These are phyloP conservation scores for Talaromyces adpressus DNA, from an alignment of 495 filamentous ascomycete genomes.

Conservation along the genomic window DNA sequence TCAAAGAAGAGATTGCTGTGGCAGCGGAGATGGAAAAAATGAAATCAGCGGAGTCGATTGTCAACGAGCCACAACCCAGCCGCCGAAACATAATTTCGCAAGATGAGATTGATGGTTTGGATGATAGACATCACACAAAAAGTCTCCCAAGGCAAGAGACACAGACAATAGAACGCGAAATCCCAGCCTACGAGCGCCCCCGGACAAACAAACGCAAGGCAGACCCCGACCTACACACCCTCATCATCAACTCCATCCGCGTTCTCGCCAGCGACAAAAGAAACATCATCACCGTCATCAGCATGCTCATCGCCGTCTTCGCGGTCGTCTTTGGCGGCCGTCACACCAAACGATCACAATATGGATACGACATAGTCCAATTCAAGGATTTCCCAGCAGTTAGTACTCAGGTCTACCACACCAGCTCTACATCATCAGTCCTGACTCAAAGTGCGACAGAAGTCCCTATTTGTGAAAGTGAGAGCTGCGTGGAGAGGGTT, in stretches of 20 bases:
- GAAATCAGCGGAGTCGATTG: constrained; percentile 1
- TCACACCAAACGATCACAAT: not conserved
- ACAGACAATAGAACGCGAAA: too few species aligned
- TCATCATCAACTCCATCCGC: constrained; percentile 62
- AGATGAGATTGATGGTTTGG: constrained; percentile 15
- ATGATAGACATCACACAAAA: not conserved
- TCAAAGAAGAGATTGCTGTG: constrained; percentile 19
- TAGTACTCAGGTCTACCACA: constrained; percentile 10
- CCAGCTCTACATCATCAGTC: constrained; percentile 5
- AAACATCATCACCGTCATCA: constrained; percentile 64
- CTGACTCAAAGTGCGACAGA: constrained; percentile 8
- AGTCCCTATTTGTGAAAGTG: constrained; percentile 3
- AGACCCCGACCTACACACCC: constrained; percentile 44
- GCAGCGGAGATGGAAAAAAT: constrained; percentile 12
- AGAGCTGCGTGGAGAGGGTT: not conserved
- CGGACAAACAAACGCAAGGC: not conserved
- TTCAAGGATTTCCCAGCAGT: constrained; percentile 9
- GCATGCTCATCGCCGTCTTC: constrained; percentile 51
- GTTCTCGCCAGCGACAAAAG: constrained; percentile 61
- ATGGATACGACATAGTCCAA: not conserved
- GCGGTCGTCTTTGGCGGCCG: constrained; percentile 20
- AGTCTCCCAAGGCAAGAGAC: not conserved
- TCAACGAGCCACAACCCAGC: constrained; percentile 6
- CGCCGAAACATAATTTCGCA: constrained; percentile 2
- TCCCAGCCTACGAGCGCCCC: not conserved